phyloP scores from a whole-genome alignment of 1,139 yeast genomes.

The Saccharomyces hybrid region DNA sequence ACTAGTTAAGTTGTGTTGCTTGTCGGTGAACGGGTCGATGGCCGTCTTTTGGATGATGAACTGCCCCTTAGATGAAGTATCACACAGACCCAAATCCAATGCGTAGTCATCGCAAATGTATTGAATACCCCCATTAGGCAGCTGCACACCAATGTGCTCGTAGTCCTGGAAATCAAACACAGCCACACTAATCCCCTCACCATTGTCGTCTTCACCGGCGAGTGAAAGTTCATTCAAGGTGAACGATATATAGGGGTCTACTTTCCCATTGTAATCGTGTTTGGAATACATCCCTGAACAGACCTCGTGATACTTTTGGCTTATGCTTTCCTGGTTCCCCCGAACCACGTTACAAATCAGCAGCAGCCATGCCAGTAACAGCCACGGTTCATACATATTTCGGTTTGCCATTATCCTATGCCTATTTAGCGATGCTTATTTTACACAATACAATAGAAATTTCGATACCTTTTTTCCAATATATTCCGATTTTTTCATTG shows the following conservation, averaged over 20 bases:
- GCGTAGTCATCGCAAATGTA: conserved; percentile 70
- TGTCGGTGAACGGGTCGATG: conserved; percentile 27
- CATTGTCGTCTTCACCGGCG: conserved; percentile 26
- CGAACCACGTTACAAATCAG: neutral
- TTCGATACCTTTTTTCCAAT: neutral
- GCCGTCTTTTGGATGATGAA: conserved; percentile 42
- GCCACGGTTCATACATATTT: neutral
- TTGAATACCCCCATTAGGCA: conserved; percentile 32
- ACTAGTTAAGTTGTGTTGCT: conserved; percentile 35
- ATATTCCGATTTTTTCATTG: neutral
- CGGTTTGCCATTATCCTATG: neutral
- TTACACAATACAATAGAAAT: neutral
- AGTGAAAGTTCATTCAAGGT: conserved; percentile 36
- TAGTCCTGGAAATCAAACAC: conserved; percentile 78
- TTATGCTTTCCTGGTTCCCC: neutral
- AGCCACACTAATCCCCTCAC: conserved; percentile 50
- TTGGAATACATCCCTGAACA: conserved; percentile 86
- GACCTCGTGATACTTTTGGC: conserved; percentile 25
- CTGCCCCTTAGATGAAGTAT: conserved; percentile 44
- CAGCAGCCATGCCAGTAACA: neutral
- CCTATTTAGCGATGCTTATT: neutral
- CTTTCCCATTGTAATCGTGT: conserved; percentile 65
- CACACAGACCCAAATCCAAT: conserved; percentile 48
- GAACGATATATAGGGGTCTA: conserved; percentile 50
- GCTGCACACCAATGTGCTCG: conserved; percentile 48